phyloP scores from a whole-genome alignment of 2,329 filamentous ascomycete genomes.

The Mollisiaceae sp. region DNA sequence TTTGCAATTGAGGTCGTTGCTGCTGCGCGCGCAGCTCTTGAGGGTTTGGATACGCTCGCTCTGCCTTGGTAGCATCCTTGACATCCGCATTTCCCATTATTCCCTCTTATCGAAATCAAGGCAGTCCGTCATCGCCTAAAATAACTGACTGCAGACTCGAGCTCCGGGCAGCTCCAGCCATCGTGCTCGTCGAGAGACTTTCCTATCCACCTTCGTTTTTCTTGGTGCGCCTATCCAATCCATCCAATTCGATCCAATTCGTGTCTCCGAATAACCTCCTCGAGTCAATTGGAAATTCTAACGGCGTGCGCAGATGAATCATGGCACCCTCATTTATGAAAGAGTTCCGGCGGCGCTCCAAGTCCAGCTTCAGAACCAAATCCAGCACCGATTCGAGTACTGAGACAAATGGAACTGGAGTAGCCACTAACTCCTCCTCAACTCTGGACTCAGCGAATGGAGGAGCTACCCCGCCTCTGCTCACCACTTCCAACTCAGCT shows the following conservation, averaged over 20 bases:
- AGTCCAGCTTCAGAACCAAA: slow-evolving; percentile 72
- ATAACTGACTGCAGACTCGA: slow-evolving; percentile 11
- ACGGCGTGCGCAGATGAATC: slow-evolving; percentile 19
- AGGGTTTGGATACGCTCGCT: slow-evolving; percentile 6
- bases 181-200: slow-evolving; percentile 3
- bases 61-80: slow-evolving; percentile 19
- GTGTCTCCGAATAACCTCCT: not conserved
- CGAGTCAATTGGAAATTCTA: slow-evolving; percentile 6
- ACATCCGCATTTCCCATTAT: slow-evolving; percentile 16
- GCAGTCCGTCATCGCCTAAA: slow-evolving; percentile 30
- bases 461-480: slow-evolving; percentile 76
- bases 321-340: slow-evolving; percentile 74
- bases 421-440: slow-evolving; percentile 65
- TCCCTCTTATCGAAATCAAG: slow-evolving; percentile 24
- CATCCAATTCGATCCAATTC: not conserved
- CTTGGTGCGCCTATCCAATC: slow-evolving; percentile 2
- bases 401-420: slow-evolving; percentile 57
- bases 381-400: slow-evolving; percentile 67
- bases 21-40: not conserved
- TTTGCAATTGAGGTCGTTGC: not conserved
- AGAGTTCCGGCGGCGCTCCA: slow-evolving; percentile 77
- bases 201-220: slow-evolving; percentile 19
- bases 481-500: slow-evolving; percentile 9
- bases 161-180: not conserved
- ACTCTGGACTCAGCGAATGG: slow-evolving; percentile 61